These are phyloP conservation scores for Magnaporthiopsis incrustans DNA, from an alignment of 2,329 filamentous ascomycete species.

Conservation along the genomic window DNA sequence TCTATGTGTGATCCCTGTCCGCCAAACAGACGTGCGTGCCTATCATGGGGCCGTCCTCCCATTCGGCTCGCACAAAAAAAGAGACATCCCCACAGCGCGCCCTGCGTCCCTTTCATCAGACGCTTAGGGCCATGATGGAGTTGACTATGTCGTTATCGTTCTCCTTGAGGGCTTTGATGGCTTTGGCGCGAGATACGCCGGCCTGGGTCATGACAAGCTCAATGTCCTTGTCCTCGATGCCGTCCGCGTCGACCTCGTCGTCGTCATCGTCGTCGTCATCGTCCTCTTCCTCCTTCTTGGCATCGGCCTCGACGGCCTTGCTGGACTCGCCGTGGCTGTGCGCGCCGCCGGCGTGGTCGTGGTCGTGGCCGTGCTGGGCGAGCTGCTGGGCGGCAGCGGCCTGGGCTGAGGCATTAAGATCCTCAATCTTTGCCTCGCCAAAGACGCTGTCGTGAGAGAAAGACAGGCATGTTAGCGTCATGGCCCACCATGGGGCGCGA, in stretches of 20 bases:
- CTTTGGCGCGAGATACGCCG: constrained; percentile 94
- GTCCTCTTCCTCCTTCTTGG: constrained; percentile 69
- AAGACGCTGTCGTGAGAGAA: constrained; percentile 63
- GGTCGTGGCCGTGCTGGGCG: constrained; percentile 59
- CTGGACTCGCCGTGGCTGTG: constrained; percentile 58
- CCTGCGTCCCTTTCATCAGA: constrained; percentile 33
- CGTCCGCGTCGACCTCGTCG: constrained; percentile 90
- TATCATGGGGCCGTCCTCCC: background rate
- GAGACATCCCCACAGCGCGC: constrained; percentile 1
- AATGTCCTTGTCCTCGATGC: constrained; percentile 98
- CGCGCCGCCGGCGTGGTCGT: constrained; percentile 53
- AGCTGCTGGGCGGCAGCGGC: constrained; percentile 93
- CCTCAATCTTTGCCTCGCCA: constrained; percentile 99
- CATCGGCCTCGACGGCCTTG: constrained; percentile 54
- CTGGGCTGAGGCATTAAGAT: constrained; percentile 97
- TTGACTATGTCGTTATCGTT: constrained; percentile 99
- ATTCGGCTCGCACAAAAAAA: background rate
- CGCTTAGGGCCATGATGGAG: constrained; percentile 97
- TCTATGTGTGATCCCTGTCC: background rate
- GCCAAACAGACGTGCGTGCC: background rate
- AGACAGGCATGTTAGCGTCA: background rate
- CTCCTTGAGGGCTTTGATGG: constrained; percentile 95
- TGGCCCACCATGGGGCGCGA: background rate
- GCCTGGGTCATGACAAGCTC: constrained; percentile 98
- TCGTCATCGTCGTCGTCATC: constrained; percentile 89